Conservation (phyloP, 495 filamentous ascomycete species). For the Hypoxylon fuscum region DNA sequence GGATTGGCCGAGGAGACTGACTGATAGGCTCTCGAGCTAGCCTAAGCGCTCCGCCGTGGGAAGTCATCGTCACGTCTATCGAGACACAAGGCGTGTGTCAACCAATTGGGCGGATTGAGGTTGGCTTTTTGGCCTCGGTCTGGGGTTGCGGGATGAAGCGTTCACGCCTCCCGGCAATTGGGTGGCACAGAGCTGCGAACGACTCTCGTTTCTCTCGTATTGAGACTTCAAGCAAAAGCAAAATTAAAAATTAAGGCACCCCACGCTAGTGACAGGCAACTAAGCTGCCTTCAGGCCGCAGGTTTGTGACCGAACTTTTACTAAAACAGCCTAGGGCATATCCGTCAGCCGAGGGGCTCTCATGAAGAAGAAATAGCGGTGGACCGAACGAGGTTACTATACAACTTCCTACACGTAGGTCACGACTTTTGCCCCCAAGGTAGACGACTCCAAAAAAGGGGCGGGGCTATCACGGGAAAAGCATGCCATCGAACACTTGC, state of each 20-base stretch:
- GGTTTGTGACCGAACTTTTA: slow-evolving; percentile 1
- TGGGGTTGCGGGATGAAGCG: neutral
- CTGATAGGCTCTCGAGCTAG: neutral
- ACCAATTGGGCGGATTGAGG: neutral
- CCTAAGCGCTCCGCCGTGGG: slow-evolving; percentile 2
- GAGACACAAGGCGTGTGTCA: slow-evolving; percentile 6
- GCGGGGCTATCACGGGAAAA: slow-evolving; percentile 3
- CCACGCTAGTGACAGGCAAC: slow-evolving; percentile 20
- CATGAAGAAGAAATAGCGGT: slow-evolving; percentile 21
- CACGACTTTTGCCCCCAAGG: slow-evolving; percentile 13
- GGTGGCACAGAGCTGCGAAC: neutral
- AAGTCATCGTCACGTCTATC: slow-evolving; percentile 13
- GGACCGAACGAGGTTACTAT: slow-evolving; percentile 5
- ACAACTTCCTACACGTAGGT: neutral
- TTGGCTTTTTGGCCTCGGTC: neutral
- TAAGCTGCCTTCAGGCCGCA: slow-evolving; percentile 15
- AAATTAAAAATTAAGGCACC: slow-evolving; percentile 9
- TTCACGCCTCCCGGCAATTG: slow-evolving; percentile 11
- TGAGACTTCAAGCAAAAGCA: neutral
- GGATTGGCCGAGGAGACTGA: neutral
- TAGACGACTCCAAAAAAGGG: neutral
- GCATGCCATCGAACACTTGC: neutral
- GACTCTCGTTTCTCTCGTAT: neutral
- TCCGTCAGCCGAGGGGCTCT: slow-evolving; percentile 20
- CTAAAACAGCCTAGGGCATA: slow-evolving; percentile 15